Conservation (phyloP, 1,139 yeast genomes). For the Kurtzmaniella quercitrusa region DNA sequence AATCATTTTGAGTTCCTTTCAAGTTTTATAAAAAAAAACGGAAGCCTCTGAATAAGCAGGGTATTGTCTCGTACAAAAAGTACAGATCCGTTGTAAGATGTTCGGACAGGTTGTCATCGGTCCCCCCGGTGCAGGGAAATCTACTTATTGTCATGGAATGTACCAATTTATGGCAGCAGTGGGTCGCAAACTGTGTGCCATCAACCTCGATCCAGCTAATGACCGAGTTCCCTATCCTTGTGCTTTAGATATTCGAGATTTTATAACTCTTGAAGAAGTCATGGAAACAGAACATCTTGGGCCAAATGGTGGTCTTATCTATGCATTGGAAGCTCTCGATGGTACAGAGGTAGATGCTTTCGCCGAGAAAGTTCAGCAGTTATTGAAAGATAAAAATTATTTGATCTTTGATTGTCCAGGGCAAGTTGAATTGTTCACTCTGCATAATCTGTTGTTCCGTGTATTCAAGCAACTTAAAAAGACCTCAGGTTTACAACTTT, state of each 20-base stretch:
- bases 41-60: too few species aligned
- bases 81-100: too few species aligned
- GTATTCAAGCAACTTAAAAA: slow-evolving; percentile 36
- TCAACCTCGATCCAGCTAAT: slow-evolving; percentile 95
- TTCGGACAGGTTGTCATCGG: slow-evolving; percentile 95
- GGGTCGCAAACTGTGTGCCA: slow-evolving; percentile 78
- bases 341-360: slow-evolving; percentile 50
- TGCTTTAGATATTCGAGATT: slow-evolving; percentile 84
- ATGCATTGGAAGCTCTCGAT: slow-evolving; percentile 70
- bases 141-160: slow-evolving; percentile 92
- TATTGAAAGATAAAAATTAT: slow-evolving; percentile 62
- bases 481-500: slow-evolving; percentile 63
- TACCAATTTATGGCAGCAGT: slow-evolving; percentile 88
- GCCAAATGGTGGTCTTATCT: slow-evolving; percentile 94
- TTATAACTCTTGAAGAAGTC: slow-evolving; percentile 79
- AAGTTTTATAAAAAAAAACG: too few species aligned
- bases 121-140: slow-evolving; percentile 97
- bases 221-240: slow-evolving; percentile 78
- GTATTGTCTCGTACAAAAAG: too few species aligned
- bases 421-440: slow-evolving; percentile 47
- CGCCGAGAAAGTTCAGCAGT: slow-evolving; percentile 50
- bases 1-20: too few species aligned
- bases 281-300: slow-evolving; percentile 82
- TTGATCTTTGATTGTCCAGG: slow-evolving; percentile 82
- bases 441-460: slow-evolving; percentile 36